A percentile compares a stretch with the other conserved stretches of the same genome.
Conservation (phyloP, 2,329 filamentous ascomycete species). For the Colletotrichum falcatum region DNA sequence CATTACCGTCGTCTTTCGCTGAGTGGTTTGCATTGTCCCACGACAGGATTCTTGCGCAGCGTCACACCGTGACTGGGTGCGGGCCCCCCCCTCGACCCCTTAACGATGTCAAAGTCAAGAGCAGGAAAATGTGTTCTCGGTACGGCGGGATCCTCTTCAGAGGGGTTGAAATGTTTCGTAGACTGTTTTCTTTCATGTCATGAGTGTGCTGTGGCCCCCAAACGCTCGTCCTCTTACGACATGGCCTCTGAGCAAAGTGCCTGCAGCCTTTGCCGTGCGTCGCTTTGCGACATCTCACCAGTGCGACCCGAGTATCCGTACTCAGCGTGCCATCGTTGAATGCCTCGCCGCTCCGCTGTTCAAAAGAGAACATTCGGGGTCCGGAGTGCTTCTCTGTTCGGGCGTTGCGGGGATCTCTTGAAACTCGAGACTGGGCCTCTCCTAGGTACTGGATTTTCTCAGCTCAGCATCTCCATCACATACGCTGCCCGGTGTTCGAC, state of each 20-base stretch:
- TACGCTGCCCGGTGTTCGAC: conserved; percentile 31
- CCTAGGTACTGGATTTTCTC: not conserved
- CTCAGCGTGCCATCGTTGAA: not conserved
- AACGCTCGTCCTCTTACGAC: conserved; percentile 19
- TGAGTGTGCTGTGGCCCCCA: conserved; percentile 12
- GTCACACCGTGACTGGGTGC: conserved; percentile 29
- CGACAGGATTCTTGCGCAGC: conserved; percentile 22
- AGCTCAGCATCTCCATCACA: conserved; percentile 7
- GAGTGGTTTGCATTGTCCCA: conserved; percentile 24
- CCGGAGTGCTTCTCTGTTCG: conserved; percentile 2
- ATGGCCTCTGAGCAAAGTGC: conserved; percentile 5
- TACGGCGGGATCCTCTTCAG: conserved; percentile 7
- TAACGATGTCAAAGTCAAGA: conserved; percentile 28
- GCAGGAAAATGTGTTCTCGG: conserved; percentile 18
- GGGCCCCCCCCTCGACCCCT: conserved; percentile 27
- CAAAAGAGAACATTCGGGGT: not conserved
- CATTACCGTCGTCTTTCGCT: conserved; percentile 20
- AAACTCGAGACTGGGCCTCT: conserved; percentile 25
- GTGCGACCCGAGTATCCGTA: conserved; percentile 22
- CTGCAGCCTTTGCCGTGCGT: conserved; percentile 19
- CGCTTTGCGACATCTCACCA: conserved; percentile 26
- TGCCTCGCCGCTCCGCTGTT: conserved; percentile 10
- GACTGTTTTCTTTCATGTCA: not conserved
- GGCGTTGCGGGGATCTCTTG: conserved; percentile 16
- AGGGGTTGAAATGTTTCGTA: conserved; percentile 23